Base-by-base conservation (phyloP, 2,329 filamentous ascomycete genomes). In the Elsinoe perseae region DNA sequence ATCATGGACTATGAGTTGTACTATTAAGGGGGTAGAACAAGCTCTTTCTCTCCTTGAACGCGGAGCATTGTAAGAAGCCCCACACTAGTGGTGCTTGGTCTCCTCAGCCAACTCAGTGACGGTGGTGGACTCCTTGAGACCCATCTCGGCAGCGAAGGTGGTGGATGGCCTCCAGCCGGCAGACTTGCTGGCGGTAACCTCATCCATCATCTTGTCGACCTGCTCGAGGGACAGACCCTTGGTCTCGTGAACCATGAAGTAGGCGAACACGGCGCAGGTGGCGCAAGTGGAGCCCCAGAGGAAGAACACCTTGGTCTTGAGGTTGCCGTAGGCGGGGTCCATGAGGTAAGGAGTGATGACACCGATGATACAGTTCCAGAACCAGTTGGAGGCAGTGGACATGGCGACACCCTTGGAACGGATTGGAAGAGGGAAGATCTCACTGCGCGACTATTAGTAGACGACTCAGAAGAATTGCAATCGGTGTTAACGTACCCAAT, bases 381-480 rank as follows among this genome's bases (percentile, higher is more conserved):
- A 80, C 89, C 89, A 93, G 79, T 95, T 95, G 66, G 84, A 89
- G 57, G 89, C 88, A 1, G 90, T 95, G 25, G 88, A 90, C 38
- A 95, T 79, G 63, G 82, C 89, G 58, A 95, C 89, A 54, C 75
- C 75, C 66, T 76, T 76, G 20, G 72, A 70, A 38, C 75, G 70
- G 8, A 75, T 74, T 56, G 75, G 75, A 44, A 95, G 81, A 57
- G 89, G 88, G 81, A 87, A 95, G 72, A 93, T 87, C 76, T 95
- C 90, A 68, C 89, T 89, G 66, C 3, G 9, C 9, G 2, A 4
- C 25, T 44, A 21, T 44, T 44, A 44, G 40, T 18, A 36, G 93
- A 90, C 16, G 68, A 63, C 7, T 69, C 66, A 54, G 6, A 14
- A 36, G 30, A n/a, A n/a, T n/a, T n/a, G n/a, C n/a, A n/a, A n/a